A percentile compares a stretch with the other conserved stretches of the same genome.
Conservation (phyloP, 352 stramenopile species). For the Globisporangium spiculum region DNA sequence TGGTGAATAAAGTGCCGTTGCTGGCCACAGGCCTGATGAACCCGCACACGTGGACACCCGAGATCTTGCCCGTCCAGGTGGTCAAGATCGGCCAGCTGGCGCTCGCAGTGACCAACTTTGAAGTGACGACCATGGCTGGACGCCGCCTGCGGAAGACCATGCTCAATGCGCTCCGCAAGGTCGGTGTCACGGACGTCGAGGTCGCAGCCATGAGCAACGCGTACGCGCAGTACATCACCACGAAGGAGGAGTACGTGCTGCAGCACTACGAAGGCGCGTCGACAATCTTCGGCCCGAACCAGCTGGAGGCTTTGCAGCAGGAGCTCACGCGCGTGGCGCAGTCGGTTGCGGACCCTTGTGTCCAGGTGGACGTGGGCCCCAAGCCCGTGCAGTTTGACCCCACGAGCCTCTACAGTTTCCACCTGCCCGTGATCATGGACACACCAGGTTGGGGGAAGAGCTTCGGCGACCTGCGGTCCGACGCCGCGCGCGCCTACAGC, state of each 20-base stretch:
- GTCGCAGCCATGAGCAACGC: slow-evolving; percentile 52
- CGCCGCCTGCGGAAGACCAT: slow-evolving; percentile 39
- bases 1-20: slow-evolving; percentile 35
- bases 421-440: slow-evolving; percentile 38
- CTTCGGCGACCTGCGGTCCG: slow-evolving; percentile 26
- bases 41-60: slow-evolving; percentile 37
- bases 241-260: slow-evolving; percentile 51
- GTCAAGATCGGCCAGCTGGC: slow-evolving; percentile 52
- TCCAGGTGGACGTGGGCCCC: slow-evolving; percentile 31
- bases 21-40: slow-evolving; percentile 39
- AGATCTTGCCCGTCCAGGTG: slow-evolving; percentile 52
- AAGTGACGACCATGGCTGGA: slow-evolving; percentile 62
- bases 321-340: slow-evolving; percentile 38
- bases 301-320: slow-evolving; percentile 54
- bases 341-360: slow-evolving; percentile 24
- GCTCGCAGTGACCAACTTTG: slow-evolving; percentile 51
- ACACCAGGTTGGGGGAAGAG: slow-evolving; percentile 17
- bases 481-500: slow-evolving; percentile 26
- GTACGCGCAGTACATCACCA: slow-evolving; percentile 68
- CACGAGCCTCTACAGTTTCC: slow-evolving; percentile 27
- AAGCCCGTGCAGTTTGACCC: slow-evolving; percentile 37
- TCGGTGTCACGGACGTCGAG: slow-evolving; percentile 42
- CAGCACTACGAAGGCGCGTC: slow-evolving; percentile 76
- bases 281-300: slow-evolving; percentile 68
- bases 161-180: slow-evolving; percentile 20